Conservation (phyloP, 208 protist species). For the Crithidia bombi region DNA sequence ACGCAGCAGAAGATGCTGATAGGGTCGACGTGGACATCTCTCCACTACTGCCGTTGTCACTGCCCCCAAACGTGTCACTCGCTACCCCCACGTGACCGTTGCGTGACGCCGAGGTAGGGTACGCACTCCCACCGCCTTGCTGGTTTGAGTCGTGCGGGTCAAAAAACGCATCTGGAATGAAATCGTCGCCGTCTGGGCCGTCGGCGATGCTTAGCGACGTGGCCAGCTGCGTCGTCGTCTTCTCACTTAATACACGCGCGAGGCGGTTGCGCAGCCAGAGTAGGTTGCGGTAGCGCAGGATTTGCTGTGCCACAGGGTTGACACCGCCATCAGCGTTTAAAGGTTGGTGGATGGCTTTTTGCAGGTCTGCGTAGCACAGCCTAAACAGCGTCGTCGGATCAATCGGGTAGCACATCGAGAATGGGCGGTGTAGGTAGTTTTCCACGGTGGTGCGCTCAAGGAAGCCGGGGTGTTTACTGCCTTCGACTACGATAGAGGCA, state of each 20-base stretch:
- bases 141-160: not conserved
- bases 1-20: not conserved
- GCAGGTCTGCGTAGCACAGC: constrained; percentile 41
- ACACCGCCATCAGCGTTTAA: constrained; percentile 1
- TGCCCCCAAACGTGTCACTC: not conserved
- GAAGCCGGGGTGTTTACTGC: not conserved
- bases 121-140: not conserved
- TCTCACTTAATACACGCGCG: constrained; percentile 34
- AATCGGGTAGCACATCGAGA: constrained; percentile 39
- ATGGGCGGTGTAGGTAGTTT: constrained; percentile 27
- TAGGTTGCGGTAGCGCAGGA: constrained; percentile 61
- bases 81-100: not conserved
- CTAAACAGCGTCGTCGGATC: constrained; percentile 34
- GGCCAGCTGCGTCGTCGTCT: constrained; percentile 39
- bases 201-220: constrained; percentile 42
- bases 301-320: constrained; percentile 33
- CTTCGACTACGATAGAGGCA: too few relatives aligned
- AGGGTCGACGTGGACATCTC: not conserved
- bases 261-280: constrained; percentile 66
- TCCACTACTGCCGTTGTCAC: not conserved
- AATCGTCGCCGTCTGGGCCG: constrained; percentile 45
- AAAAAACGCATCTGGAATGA: constrained; percentile 66
- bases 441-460: not conserved
- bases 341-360: constrained; percentile 9
- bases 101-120: not conserved